Base-by-base conservation (phyloP, 208 protist species). In the Crithidia fasciculata region DNA sequence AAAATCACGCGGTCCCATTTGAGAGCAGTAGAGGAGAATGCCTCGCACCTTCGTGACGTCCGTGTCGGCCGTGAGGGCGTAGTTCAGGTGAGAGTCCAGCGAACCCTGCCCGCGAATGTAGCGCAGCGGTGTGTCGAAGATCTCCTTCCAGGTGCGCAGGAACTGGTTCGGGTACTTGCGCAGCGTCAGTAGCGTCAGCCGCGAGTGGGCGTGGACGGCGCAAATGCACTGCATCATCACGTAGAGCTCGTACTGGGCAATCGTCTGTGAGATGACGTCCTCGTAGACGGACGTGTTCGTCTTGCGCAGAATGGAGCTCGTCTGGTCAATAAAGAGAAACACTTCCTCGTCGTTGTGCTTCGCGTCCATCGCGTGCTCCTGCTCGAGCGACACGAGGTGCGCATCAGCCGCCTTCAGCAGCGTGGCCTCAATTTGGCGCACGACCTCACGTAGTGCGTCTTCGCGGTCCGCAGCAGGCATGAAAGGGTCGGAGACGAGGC, bases 271-370 rank as follows among this genome's bases (percentile, higher is more conserved):
- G 67, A 96, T 91, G 52, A 93, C 87, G 47, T 91, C 79, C 58
- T 95, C 92, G 69, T 95, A 96, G 4, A 92, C 71, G 44, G 92
- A 95, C 16, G 83, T 79, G 28, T 64, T 77, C 18, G 78, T 81
- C 58, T 90, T 90, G 43, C 90, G 83, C 4, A 89, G 74, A 62
- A 95, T 93, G 8, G 88, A 94, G 49, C 87, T 85, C 0, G 90
- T 90, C 62, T 95, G 92, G 70, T 96, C 92, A 62, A 96, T 83
- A 74, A 95, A 94, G 28, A 96, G 83, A 76, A 96, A 96, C 28
- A 89, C 80, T 69, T 94, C 91, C 47, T 75, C 66, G 7, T 75
- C 56, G 5, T 82, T 53, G 55, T 78, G 53, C 37, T 53, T 79
- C 44, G 13, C 56, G 16, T 58, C 50, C 40, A 50, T 54, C 7